A percentile compares a stretch with the other conserved stretches of the same genome.
Evolutionary conservation across 805 yeast species (phyloP).

Genomic region (Myxozyma vanderwaltii): DNA sequence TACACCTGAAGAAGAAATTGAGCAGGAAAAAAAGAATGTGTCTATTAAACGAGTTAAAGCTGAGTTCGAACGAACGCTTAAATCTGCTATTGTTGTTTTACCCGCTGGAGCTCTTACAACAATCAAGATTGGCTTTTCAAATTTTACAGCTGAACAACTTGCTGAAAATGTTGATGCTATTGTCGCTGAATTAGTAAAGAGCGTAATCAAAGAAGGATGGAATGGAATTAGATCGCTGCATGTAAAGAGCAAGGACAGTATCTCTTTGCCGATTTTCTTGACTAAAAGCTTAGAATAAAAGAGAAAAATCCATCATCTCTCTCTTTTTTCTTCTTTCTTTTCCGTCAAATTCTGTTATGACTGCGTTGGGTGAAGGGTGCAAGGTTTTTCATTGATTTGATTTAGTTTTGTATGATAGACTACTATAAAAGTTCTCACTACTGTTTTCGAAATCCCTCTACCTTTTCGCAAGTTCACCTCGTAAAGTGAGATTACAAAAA

Average conservation of each 20-base stretch:
- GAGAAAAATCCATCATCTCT: no score
- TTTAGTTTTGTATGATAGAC: background rate
- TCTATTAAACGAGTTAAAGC: conserved; percentile 56
- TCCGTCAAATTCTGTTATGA: background rate
- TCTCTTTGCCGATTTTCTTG: conserved; percentile 81
- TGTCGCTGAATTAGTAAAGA: conserved; percentile 40
- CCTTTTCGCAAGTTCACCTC: no score
- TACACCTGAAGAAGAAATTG: conserved; percentile 24
- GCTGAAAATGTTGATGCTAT: conserved; percentile 63
- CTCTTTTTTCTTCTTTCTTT: no score
- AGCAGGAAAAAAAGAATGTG: conserved; percentile 45
- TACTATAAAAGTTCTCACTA: background rate
- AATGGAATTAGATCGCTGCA: conserved; percentile 48
- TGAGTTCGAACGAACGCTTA: conserved; percentile 60
- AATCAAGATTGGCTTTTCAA: conserved; percentile 62
- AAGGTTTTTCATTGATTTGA: background rate
- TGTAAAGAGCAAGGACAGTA: conserved; percentile 72
- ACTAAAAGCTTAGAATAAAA: conserved; percentile 52
- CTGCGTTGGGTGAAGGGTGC: background rate
- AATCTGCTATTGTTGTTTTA: conserved; percentile 61
- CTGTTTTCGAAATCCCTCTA: no score
- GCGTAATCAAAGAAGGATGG: conserved; percentile 39
- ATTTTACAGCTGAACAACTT: conserved; percentile 53
- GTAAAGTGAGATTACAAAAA: no score
- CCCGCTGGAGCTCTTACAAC: conserved; percentile 74